Base-by-base conservation (phyloP, 1,284 basidiomycete species). In the Rhizopogon parksii region DNA sequence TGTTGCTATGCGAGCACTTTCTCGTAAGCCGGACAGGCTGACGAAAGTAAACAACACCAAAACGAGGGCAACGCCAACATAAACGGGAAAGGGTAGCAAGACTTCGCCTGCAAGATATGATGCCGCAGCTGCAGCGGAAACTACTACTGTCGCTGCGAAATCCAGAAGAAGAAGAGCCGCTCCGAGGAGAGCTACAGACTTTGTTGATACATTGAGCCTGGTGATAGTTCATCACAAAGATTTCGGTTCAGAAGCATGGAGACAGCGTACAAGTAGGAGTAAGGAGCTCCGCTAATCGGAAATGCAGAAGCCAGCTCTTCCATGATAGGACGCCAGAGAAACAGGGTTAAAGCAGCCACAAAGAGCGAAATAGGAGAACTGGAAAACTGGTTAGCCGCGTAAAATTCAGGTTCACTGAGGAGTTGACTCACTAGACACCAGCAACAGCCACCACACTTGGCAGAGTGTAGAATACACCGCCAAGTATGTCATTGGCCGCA, bases 311-410 rank as follows among this genome's bases (percentile, higher is more conserved):
- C 82, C 6, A 88, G 65, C 59, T 88, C 85, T 56, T 79, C 72
- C 77, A 88, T 80, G 39, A 88, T 73, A 3, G 85, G 85, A 17
- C 82, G 76, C 79, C 83, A 88, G 19, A 87, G 60, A 56, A 82
- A 81, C 2, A 85, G 60, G 1, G 82, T 72, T 15, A 81, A 60
- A 0, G 79, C 78, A 0, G 83, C 80, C 27, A 82, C 60, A 36
- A 84, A 71, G 39, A 88, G 65, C 15, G 83, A 80, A 32, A 88
- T 74, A 0, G 85, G 85, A 4, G 85, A 85, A 57, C 83, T 85
- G 49, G 2, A 38, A 39, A 30, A 2, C 30, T 34, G 50, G 30
- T 49, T 21, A 47, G 40, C 6, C 15, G 14, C n/a, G 36, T 17
- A 27, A 17, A 9, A 6, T 12, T 9, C 17, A 46, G n/a, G 36